phyloP scores from a whole-genome alignment of 2,329 filamentous ascomycete species.

The Penicillium sp. region DNA sequence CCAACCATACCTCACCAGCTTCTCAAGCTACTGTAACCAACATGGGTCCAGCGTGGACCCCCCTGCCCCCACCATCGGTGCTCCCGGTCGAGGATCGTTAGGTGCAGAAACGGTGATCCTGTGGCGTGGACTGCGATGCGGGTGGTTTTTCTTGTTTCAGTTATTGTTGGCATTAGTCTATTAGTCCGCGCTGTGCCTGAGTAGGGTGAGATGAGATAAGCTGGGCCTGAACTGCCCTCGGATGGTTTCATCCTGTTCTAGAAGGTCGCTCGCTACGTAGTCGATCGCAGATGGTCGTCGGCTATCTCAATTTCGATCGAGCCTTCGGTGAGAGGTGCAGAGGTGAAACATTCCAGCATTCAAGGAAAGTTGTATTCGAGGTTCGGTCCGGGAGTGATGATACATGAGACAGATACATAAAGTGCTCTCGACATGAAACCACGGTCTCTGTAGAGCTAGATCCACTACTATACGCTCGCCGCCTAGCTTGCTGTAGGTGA shows the following conservation, averaged over 20 bases:
- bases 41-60: neutral
- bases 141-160: constrained; percentile 3
- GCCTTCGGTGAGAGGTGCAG: constrained; percentile 5
- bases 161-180: neutral
- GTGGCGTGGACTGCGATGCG: constrained; percentile 8
- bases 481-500: neutral
- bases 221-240: neutral
- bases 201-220: too few relatives aligned
- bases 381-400: too few relatives aligned
- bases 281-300: neutral
- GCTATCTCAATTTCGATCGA: neutral
- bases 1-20: neutral
- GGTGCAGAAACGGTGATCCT: constrained; percentile 21
- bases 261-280: neutral
- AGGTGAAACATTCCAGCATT: neutral
- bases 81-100: constrained; percentile 14
- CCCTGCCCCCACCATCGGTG: neutral
- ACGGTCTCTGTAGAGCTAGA: neutral
- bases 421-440: constrained; percentile 6
- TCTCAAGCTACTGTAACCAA: neutral
- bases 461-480: neutral
- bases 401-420: too few relatives aligned
- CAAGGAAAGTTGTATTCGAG: constrained; percentile 12
- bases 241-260: neutral
- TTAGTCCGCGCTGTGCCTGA: neutral